Evolutionary conservation across 2,329 filamentous ascomycete genomes (phyloP).

Genomic region (Sporothrix luriei): DNA sequence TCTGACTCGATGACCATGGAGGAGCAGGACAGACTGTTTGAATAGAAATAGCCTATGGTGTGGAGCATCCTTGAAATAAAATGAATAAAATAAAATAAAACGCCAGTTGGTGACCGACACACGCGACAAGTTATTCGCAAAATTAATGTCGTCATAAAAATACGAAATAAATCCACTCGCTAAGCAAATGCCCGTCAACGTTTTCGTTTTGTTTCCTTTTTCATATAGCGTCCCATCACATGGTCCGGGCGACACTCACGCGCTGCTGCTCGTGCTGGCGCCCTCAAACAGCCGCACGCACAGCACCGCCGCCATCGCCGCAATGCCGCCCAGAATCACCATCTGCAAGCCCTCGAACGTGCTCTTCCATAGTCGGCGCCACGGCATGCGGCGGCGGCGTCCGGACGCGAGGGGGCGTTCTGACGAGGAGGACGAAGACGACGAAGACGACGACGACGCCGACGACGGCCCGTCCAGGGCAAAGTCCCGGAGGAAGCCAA

Average conservation of each 20-base stretch:
- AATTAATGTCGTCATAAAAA: not conserved
- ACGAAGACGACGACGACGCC: not conserved
- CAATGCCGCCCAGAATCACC: slow-evolving; percentile 42
- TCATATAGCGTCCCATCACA: not conserved
- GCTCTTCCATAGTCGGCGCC: slow-evolving; percentile 38
- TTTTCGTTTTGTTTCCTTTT: not conserved
- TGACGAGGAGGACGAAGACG: not conserved
- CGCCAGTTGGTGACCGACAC: not conserved
- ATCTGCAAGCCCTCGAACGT: slow-evolving; percentile 41
- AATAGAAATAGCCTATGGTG: too few species aligned
- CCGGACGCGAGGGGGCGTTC: not conserved
- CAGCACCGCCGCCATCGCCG: slow-evolving; percentile 41
- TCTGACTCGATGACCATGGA: too few species aligned
- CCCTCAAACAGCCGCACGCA: slow-evolving; percentile 40
- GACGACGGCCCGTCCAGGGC: slow-evolving; percentile 28
- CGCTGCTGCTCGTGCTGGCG: not conserved
- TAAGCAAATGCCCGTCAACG: not conserved
- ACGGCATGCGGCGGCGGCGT: slow-evolving; percentile 31
- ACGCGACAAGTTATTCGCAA: not conserved
- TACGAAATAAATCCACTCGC: not conserved
- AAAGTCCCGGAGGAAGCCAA: slow-evolving; percentile 41
- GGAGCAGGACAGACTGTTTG: too few species aligned
- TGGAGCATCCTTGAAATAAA: not conserved
- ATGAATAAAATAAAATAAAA: not conserved
- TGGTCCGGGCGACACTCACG: not conserved